Percentiles rank a stretch among this genome's conserved stretches.
These are phyloP conservation scores for Trifolium subterraneum DNA, from an alignment of 306 rosid species.

Conservation along the genomic window DNA sequence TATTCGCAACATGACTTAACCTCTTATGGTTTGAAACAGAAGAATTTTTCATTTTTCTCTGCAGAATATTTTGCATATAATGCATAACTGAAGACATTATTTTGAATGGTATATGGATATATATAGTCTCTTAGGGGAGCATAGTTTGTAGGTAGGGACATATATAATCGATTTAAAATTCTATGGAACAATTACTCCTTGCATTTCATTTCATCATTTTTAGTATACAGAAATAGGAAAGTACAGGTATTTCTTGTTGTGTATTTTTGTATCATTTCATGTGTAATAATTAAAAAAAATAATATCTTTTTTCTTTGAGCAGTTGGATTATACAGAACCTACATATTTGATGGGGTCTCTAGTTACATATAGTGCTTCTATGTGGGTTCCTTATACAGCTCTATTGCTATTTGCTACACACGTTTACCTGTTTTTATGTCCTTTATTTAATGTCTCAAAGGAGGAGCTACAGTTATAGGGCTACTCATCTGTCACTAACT, in stretches of 20 bases:
- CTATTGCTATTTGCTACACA: constrained; percentile 31
- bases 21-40: constrained; percentile 43
- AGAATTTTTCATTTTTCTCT: constrained; percentile 37
- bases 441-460: constrained; percentile 35
- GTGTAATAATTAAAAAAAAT: constrained; percentile 61
- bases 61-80: constrained; percentile 49
- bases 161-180: constrained; percentile 57
- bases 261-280: constrained; percentile 58
- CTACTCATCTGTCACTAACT: constrained; percentile 43
- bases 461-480: constrained; percentile 33
- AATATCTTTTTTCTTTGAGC: background rate
- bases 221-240: constrained; percentile 60
- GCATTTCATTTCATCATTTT: constrained; percentile 54
- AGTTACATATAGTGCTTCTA: constrained; percentile 9
- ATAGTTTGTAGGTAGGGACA: constrained; percentile 68
- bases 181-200: constrained; percentile 62
- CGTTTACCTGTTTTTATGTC: constrained; percentile 40
- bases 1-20: constrained; percentile 44
- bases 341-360: constrained; percentile 33
- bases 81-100: constrained; percentile 52
- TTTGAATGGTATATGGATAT: constrained; percentile 48
- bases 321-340: constrained; percentile 40
- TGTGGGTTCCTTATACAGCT: constrained; percentile 43
- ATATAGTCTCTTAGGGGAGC: constrained; percentile 45
- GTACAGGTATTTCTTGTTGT: constrained; percentile 60